Conservation (phyloP, 345 rosid species). For the Barbarea vulgaris region DNA sequence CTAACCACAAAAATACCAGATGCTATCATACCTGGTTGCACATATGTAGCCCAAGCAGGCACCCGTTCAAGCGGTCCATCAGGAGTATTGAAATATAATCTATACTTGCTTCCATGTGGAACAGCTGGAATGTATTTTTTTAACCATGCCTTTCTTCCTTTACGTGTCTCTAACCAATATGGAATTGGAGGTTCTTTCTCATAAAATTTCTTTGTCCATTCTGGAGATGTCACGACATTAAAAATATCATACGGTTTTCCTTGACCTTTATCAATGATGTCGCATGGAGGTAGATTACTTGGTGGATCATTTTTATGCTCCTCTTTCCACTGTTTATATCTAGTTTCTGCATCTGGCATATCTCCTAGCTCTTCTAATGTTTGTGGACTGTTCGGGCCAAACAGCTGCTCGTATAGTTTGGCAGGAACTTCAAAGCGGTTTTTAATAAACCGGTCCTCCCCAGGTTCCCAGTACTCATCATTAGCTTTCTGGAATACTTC, state of each 20-base stretch:
- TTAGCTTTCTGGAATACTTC: constrained; percentile 76
- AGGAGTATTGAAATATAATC: constrained; percentile 88
- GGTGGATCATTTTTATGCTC: constrained; percentile 92
- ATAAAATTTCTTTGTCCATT: constrained; percentile 68
- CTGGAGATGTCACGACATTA: constrained; percentile 55
- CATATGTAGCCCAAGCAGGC: constrained; percentile 98
- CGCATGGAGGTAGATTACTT: constrained; percentile 73
- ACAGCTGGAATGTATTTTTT: constrained; percentile 79
- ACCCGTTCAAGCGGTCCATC: constrained; percentile 86
- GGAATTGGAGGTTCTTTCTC: constrained; percentile 75
- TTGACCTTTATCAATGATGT: constrained; percentile 74
- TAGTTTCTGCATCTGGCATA: constrained; percentile 79
- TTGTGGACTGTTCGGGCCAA: constrained; percentile 96
- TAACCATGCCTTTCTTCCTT: constrained; percentile 94
- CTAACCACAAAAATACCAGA: constrained; percentile 8
- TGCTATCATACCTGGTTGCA: constrained; percentile 70
- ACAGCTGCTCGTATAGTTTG: constrained; percentile 82
- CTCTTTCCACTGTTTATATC: constrained; percentile 75
- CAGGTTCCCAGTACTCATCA: constrained; percentile 99
- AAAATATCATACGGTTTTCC: constrained; percentile 80
- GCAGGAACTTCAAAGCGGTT: constrained; percentile 85
- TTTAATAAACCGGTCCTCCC: constrained; percentile 80
- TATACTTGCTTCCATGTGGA: constrained; percentile 94
- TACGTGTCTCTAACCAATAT: constrained; percentile 93
- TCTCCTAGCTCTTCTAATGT: constrained; percentile 76